Conservation (phyloP, 2,329 filamentous ascomycete genomes). For the Pseudogymnoascus verrucosus region DNA sequence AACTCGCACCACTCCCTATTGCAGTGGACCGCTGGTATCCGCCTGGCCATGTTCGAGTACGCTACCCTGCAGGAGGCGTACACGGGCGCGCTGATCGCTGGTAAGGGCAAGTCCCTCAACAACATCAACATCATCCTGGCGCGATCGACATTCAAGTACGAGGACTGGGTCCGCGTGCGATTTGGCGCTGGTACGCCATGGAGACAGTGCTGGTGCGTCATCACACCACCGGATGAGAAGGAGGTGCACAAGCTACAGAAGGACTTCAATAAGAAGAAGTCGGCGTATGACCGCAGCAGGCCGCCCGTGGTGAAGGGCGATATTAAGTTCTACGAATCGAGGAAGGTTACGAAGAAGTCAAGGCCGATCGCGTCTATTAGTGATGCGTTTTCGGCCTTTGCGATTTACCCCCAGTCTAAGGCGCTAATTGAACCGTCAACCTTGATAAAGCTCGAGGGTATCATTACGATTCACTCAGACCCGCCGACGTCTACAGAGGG, state of each 20-base stretch:
- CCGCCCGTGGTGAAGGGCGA: constrained; percentile 67
- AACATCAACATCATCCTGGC: constrained; percentile 88
- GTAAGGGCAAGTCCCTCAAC: constrained; percentile 82
- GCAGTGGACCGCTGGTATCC: constrained; percentile 93
- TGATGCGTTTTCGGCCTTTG: constrained; percentile 86
- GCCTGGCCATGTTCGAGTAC: constrained; percentile 90
- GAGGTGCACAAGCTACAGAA: constrained; percentile 79
- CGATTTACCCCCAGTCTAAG: constrained; percentile 92
- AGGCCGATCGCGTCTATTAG: constrained; percentile 85
- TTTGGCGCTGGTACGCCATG: constrained; percentile 95
- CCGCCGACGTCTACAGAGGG: constrained; percentile 76
- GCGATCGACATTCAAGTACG: constrained; percentile 64
- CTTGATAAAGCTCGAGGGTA: constrained; percentile 85
- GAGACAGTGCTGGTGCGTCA: constrained; percentile 94
- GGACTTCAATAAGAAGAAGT: constrained; percentile 70
- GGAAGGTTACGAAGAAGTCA: constrained; percentile 86
- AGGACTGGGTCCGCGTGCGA: constrained; percentile 90
- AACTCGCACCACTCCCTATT: constrained; percentile 88
- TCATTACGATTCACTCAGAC: constrained; percentile 76
- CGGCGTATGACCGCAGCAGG: constrained; percentile 68
- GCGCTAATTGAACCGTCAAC: constrained; percentile 91
- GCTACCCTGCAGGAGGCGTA: constrained; percentile 91
- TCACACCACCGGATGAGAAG: constrained; percentile 88
- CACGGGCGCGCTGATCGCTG: constrained; percentile 89
- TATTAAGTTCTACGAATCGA: constrained; percentile 90